These are phyloP conservation scores for Ceratorhiza oryzae-sativae DNA, from an alignment of 1,284 basidiomycete genomes.

Conservation along the genomic window DNA sequence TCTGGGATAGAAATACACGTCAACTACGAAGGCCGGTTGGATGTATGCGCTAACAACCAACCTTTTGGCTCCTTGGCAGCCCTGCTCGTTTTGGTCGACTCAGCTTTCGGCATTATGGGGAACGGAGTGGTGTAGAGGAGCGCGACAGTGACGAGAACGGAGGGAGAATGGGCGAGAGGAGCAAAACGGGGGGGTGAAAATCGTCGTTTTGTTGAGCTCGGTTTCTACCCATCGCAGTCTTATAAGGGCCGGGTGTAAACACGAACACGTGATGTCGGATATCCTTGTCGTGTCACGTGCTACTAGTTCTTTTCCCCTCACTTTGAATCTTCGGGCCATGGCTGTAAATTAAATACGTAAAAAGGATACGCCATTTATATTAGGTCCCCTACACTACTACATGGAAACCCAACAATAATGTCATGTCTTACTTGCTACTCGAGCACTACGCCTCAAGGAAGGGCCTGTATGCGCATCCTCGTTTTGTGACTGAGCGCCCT, in stretches of 20 bases:
- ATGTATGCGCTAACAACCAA: slow-evolving; percentile 32
- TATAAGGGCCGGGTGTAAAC: slow-evolving; percentile 30
- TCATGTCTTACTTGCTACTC: neutral
- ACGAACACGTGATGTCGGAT: slow-evolving; percentile 14
- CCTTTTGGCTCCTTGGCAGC: slow-evolving; percentile 36
- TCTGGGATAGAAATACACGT: slow-evolving; percentile 3
- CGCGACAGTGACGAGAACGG: neutral
- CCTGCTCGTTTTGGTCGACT: slow-evolving; percentile 30
- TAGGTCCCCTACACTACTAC: too few relatives aligned
- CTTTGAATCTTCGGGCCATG: neutral
- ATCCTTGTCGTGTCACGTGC: slow-evolving; percentile 1
- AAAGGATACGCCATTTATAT: neutral
- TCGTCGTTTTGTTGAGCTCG: slow-evolving; percentile 21
- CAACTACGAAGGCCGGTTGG: neutral
- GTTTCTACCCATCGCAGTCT: neutral
- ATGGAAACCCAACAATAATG: neutral
- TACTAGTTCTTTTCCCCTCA: neutral
- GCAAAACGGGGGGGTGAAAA: slow-evolving; percentile 10
- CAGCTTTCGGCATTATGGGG: slow-evolving; percentile 34
- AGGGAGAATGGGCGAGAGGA: neutral
- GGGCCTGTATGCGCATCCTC: neutral
- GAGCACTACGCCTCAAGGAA: neutral
- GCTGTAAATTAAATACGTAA: neutral
- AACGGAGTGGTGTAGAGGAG: neutral
- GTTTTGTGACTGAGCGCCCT: neutral